Base-by-base conservation (phyloP, 345 rosid genomes). In the Chamaenerion angustifolium region DNA sequence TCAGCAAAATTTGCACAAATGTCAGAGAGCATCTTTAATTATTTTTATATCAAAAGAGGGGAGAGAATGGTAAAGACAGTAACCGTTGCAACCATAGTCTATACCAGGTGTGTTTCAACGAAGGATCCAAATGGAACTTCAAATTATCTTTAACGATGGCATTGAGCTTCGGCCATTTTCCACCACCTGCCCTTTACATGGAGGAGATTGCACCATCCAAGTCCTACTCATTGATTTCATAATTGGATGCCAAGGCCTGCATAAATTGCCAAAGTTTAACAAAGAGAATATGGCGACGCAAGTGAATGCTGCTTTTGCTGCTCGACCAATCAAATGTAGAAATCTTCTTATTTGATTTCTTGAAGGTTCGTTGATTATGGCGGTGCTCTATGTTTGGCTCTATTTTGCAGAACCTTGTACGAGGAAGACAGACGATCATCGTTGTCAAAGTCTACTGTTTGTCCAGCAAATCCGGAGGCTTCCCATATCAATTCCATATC, bases 71-170 rank as follows among this genome's bases (percentile, higher is more conserved):
- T 31, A 1, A 2, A 31, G 5, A 8, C 0, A 31, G 10, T 23
- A 23, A 23, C 5, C 2, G 5, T 23, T 23, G 27, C 70, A 70
- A 25, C 97, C 97, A 40, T 76, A 85, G 55, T 79, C 75, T 68
- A 88, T 72, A 67, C 76, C 95, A 31, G 5, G 5, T 85, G 82
- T 54, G 63, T 76, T 4, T 68, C 43, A 31, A 66, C 72, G 50
- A 75, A 61, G 0, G 85, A 73, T 37, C 67, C 74, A 56, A 88
- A 82, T n/a, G 95, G 95, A 62, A 88, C 67, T 56, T 77, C 89
- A 46, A 82, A 69, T 68, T 88, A 74, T 85, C 97, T 59, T 88
- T 88, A 56, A 88, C 95, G 46, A 85, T 58, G 5, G 47, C 97
- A 88, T 31, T 77, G 69, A 43, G 82, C 74, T 5, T 75, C 82